phyloP scores from a whole-genome alignment of 129 eudicot species.

The Flaveria ramosissima region DNA sequence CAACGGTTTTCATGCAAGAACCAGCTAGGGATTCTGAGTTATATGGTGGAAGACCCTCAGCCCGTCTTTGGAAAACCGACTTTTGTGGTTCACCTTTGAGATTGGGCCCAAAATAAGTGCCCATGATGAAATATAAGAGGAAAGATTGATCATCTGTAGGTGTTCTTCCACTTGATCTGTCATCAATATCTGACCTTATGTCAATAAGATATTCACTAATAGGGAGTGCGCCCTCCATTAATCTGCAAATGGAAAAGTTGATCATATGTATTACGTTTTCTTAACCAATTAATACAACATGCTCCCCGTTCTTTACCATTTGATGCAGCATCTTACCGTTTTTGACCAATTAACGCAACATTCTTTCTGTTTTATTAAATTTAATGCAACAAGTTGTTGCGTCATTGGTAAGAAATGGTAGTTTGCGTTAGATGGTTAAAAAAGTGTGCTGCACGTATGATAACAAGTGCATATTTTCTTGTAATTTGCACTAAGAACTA shows the following conservation, averaged over 20 bases:
- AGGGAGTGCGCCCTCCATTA: conserved; percentile 41
- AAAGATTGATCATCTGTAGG: conserved; percentile 67
- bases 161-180: conserved; percentile 29
- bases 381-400: not conserved
- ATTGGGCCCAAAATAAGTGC: conserved; percentile 80
- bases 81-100: conserved; percentile 49
- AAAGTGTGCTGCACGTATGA: not conserved
- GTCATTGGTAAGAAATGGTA: not conserved
- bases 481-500: not conserved
- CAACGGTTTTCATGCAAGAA: conserved; percentile 52
- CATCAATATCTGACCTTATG: conserved; percentile 45
- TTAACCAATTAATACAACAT: not conserved
- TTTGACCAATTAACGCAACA: not conserved
- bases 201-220: conserved; percentile 42
- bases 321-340: not conserved
- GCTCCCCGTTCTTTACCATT: not conserved
- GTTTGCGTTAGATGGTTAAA: not conserved
- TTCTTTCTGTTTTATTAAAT: not conserved
- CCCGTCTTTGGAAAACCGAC: conserved; percentile 65
- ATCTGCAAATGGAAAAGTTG: conserved; percentile 22
- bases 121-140: conserved; percentile 76
- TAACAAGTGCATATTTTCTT: not conserved
- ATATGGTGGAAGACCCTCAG: conserved; percentile 60
- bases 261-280: not conserved
- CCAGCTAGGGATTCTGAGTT: conserved; percentile 51